These are phyloP conservation scores for Aspergillus candidus DNA, from an alignment of 2,329 filamentous ascomycete species.

Conservation along the genomic window DNA sequence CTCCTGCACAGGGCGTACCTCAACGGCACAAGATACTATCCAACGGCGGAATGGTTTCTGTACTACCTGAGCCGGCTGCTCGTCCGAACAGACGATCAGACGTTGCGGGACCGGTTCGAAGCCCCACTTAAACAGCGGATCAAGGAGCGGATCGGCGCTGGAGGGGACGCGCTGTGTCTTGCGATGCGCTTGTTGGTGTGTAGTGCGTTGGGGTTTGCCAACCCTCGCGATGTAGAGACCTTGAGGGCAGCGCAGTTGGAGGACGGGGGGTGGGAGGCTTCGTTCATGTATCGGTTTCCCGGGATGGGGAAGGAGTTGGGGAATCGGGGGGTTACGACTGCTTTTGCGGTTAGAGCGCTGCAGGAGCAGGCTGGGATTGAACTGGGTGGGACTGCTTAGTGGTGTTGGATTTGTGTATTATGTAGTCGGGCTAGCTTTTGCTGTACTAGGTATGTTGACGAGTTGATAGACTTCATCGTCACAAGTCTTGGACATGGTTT, in stretches of 20 bases:
- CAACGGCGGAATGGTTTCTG: conserved; percentile 27
- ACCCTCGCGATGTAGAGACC: conserved; percentile 4
- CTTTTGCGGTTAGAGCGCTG: conserved; percentile 4
- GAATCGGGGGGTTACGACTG: conserved; percentile 3
- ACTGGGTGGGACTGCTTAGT: neutral
- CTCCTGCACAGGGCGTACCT: conserved; percentile 23
- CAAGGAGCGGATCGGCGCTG: conserved; percentile 1
- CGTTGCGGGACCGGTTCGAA: neutral
- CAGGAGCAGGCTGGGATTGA: neutral
- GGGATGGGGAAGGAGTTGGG: neutral
- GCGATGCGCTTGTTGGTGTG: conserved; percentile 1
- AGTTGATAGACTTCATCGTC: too few relatives aligned
- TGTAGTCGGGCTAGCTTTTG: too few relatives aligned
- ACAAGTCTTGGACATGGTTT: too few relatives aligned
- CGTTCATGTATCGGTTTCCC: conserved; percentile 7
- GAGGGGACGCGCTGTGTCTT: neutral
- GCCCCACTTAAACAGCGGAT: neutral
- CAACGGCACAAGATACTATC: conserved; percentile 29
- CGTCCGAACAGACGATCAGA: neutral
- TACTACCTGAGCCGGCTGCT: conserved; percentile 20
- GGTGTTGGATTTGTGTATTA: too few relatives aligned
- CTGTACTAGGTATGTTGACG: too few relatives aligned
- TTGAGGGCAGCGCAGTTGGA: conserved; percentile 25
- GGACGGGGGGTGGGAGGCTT: conserved; percentile 32
- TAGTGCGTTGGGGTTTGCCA: neutral